A percentile compares a stretch with the other conserved stretches of the same genome.
These are phyloP conservation scores for Ustilago xerochloae DNA, from an alignment of 1,284 basidiomycete species.

Conservation along the genomic window DNA sequence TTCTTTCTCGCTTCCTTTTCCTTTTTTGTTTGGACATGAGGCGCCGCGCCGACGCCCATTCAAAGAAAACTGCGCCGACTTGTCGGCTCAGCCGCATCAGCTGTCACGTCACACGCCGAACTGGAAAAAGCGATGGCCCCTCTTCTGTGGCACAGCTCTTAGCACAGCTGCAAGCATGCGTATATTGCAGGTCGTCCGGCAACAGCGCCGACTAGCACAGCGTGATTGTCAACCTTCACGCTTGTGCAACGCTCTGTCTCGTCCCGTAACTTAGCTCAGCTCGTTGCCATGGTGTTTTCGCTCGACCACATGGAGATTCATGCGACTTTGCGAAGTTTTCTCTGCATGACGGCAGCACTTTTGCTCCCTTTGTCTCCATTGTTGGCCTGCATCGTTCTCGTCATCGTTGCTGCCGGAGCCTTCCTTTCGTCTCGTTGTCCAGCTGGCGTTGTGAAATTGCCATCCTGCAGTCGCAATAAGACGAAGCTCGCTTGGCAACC, in stretches of 20 bases:
- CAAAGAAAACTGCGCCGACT: not conserved
- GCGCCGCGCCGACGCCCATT: not conserved
- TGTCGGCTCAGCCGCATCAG: conserved; percentile 1
- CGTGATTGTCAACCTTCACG: too few species aligned
- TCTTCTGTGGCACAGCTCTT: not conserved
- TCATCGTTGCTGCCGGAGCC: not conserved
- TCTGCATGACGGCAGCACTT: not conserved
- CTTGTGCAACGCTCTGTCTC: too few species aligned
- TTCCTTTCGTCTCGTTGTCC: not conserved
- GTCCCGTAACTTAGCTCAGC: too few species aligned
- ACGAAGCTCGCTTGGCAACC: not conserved
- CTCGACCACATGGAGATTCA: conserved; percentile 1
- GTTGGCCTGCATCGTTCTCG: not conserved
- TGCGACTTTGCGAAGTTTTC: not conserved
- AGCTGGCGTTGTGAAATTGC: not conserved
- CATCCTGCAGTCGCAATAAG: too few species aligned
- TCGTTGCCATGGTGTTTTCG: too few species aligned
- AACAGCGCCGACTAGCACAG: too few species aligned
- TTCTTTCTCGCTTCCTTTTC: conserved; percentile 4
- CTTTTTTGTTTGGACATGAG: conserved; percentile 9
- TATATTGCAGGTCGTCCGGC: not conserved
- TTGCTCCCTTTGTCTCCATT: not conserved
- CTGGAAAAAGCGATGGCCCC: not conserved
- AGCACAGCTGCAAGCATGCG: not conserved
- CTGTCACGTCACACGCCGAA: conserved; percentile 2